Evolutionary conservation across 2,329 filamentous ascomycete species (phyloP), one percentile per base, ranked within the genome.

Genomic region (Diatrype stigma): DNA sequence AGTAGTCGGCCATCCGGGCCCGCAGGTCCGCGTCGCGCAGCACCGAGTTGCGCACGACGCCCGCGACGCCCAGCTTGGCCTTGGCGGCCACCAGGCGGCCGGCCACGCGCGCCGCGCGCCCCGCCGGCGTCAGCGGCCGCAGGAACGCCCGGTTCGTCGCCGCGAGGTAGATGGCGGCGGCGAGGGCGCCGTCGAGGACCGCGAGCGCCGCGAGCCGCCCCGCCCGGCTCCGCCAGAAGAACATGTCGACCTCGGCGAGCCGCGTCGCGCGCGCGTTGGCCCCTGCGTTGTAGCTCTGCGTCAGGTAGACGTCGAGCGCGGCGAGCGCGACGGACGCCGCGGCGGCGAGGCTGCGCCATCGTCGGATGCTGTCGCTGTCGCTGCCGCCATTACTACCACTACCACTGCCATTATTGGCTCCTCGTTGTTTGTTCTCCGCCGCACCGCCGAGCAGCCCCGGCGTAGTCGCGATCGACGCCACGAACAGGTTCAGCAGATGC

Each of bases 111-210:
- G 58, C 90, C 85, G 95, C 70, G 53, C 89, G 82, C 65, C 89
- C 84, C 1, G 84, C 80, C 0, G 84, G 68, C 0, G 78, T 74
- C 0, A 81, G 78, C 14, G 84, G 81, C 45, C 76, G 73, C 21
- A 83, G 80, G 58, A 95, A 89, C 52, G 88, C 86, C 19, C 91
- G 84, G 63, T 92, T 87, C 4, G 94, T 96, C 16, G 84, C 82
- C 2, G 87, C 85, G 3, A 94, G 75, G 71, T 86, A 96, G 35
- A 96, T 73, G 3, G 87, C 67, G 48, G 73, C 77, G 0, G 83
- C 89, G 0, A 94, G 69, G 1, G 76, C 50, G 0, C 69, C 76
- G 64, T 97, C 86, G 21, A 90, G 75, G 0, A 75, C 58, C 0
- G 84, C 85, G 3, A 96, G 80, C 1, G 70, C 73, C 14, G 89